phyloP scores from a whole-genome alignment of 129 eudicot species.

The Smallanthus sonchifolius region DNA sequence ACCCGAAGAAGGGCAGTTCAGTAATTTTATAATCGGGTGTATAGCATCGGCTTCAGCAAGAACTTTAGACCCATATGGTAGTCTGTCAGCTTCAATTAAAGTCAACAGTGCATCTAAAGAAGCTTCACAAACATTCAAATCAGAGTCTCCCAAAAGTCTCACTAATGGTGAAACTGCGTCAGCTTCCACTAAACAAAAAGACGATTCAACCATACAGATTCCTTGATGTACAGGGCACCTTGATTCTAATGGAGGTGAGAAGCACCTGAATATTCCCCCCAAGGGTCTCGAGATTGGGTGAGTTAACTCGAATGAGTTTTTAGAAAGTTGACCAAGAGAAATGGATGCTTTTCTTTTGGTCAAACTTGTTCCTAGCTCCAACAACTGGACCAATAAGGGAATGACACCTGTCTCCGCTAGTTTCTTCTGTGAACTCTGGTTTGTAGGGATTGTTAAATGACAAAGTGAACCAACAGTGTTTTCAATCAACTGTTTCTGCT shows the following conservation, averaged over 20 bases:
- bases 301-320: constrained; percentile 34
- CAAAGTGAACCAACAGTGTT: constrained; percentile 51
- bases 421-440: constrained; percentile 45
- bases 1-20: constrained; percentile 30
- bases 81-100: constrained; percentile 41
- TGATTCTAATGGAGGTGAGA: constrained; percentile 40
- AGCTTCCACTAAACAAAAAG: constrained; percentile 57
- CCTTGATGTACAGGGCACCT: constrained; percentile 59
- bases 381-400: constrained; percentile 44
- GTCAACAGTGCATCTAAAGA: constrained; percentile 61
- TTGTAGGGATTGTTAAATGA: constrained; percentile 50
- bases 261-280: constrained; percentile 50
- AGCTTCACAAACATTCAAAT: constrained; percentile 47
- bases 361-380: constrained; percentile 46
- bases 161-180: constrained; percentile 50
- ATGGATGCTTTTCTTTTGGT: constrained; percentile 47
- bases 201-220: constrained; percentile 43
- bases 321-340: constrained; percentile 55
- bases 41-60: constrained; percentile 55
- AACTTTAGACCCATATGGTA: constrained; percentile 48
- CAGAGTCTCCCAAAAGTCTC: constrained; percentile 44
- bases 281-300: constrained; percentile 34
- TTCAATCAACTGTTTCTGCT: constrained; percentile 36
- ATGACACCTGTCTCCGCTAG: constrained; percentile 56
- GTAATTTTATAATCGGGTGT: constrained; percentile 43